phyloP scores from a whole-genome alignment of 2,329 filamentous ascomycete species.

The Alternaria rosae region DNA sequence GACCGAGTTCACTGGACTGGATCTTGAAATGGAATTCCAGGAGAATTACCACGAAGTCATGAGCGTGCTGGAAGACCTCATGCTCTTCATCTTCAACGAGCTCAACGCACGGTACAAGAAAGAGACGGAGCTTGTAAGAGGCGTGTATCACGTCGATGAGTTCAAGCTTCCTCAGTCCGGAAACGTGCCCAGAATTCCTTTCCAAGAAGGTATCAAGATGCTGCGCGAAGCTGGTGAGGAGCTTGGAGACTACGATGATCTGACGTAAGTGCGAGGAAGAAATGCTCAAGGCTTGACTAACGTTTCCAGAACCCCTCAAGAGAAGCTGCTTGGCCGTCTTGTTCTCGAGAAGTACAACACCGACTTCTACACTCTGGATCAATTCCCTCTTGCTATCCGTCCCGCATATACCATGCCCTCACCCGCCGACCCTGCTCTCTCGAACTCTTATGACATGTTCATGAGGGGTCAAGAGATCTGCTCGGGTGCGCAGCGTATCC shows the following conservation, averaged over 20 bases:
- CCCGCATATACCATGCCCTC: constrained; percentile 91
- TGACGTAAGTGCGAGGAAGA: constrained; percentile 55
- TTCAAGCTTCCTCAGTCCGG: constrained; percentile 78
- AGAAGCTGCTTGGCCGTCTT: constrained; percentile 87
- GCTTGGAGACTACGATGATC: constrained; percentile 78
- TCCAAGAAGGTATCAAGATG: constrained; percentile 79
- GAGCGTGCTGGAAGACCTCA: constrained; percentile 73
- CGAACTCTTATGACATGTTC: constrained; percentile 74
- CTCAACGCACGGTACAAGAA: constrained; percentile 71
- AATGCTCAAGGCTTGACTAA: not conserved
- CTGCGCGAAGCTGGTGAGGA: constrained; percentile 79
- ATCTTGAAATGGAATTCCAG: constrained; percentile 89
- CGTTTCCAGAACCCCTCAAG: constrained; percentile 69
- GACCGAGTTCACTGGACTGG: constrained; percentile 88
- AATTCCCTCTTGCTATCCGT: constrained; percentile 87
- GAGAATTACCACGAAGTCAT: constrained; percentile 79
- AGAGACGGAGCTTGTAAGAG: constrained; percentile 75
- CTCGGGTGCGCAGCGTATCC: constrained; percentile 71
- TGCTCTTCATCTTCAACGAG: constrained; percentile 82
- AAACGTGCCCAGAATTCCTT: constrained; percentile 78
- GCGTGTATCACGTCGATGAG: constrained; percentile 76
- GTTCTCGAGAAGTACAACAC: constrained; percentile 89
- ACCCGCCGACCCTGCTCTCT: constrained; percentile 54
- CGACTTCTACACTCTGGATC: constrained; percentile 96
- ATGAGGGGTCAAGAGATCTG: constrained; percentile 75